A percentile compares a stretch with the other conserved stretches of the same genome.
Conservation (phyloP, 495 filamentous ascomycete genomes). For the Halenospora varia region DNA sequence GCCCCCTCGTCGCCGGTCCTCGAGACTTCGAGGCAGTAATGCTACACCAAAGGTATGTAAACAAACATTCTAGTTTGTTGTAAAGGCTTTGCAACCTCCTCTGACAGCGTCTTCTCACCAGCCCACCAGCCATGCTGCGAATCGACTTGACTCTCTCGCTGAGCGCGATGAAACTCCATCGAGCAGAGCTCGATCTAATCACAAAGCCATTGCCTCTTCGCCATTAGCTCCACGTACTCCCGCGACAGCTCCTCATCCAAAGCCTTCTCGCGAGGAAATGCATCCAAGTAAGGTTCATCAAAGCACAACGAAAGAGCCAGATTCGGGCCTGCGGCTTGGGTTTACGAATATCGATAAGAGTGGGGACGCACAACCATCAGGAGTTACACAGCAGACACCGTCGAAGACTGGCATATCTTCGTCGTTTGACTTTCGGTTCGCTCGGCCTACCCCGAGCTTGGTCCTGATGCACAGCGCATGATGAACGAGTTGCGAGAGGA, state of each 20-base stretch:
- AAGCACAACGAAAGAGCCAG: slow-evolving; percentile 64
- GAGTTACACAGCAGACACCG: slow-evolving; percentile 38
- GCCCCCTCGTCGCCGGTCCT: slow-evolving; percentile 22
- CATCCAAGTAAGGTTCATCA: slow-evolving; percentile 71
- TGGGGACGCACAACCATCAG: slow-evolving; percentile 19
- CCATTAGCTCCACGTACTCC: slow-evolving; percentile 23
- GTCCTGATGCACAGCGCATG: slow-evolving; percentile 67
- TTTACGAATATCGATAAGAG: slow-evolving; percentile 56
- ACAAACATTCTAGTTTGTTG: not conserved
- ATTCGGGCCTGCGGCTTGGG: slow-evolving; percentile 62
- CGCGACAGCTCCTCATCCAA: slow-evolving; percentile 24
- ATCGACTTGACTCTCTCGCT: slow-evolving; percentile 16
- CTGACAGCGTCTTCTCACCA: slow-evolving; percentile 4
- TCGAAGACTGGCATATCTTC: slow-evolving; percentile 45
- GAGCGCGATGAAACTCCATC: slow-evolving; percentile 24
- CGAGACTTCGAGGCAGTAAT: slow-evolving; percentile 18
- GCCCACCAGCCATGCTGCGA: slow-evolving; percentile 16
- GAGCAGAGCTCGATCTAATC: slow-evolving; percentile 6
- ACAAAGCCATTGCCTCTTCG: slow-evolving; percentile 18
- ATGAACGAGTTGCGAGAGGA: slow-evolving; percentile 74
- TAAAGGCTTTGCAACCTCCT: not conserved
- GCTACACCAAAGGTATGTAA: slow-evolving; percentile 25
- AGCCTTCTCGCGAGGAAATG: slow-evolving; percentile 66
- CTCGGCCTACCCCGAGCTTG: slow-evolving; percentile 59
- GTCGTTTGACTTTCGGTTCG: slow-evolving; percentile 74